Evolutionary conservation across 2,329 filamentous ascomycete genomes (phyloP), one percentile per base, ranked within the genome.

Genomic region (Phaeophleospora eucalypticola): DNA sequence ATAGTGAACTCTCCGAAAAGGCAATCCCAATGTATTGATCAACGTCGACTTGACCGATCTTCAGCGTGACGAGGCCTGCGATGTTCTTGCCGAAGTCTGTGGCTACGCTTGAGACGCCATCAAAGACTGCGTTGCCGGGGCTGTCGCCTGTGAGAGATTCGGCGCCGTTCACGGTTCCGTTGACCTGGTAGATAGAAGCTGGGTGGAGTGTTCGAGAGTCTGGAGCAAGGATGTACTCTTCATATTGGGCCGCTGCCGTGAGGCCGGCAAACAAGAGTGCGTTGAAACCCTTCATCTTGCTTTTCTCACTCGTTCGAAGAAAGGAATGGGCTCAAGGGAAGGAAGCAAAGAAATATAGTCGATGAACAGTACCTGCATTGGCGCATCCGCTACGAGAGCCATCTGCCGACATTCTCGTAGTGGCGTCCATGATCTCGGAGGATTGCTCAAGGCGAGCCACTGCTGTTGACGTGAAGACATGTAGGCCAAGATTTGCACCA

Each of bases 21-120:
- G 69, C 67, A 20, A 73, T 58, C 40, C 70, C 70, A 36, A 73
- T 70, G 53, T 64, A 68, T 40, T 71, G 67, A 27, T 64, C 55
- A 0, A 52, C 46, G 16, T 65, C 66, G 1, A 66, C 60, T 0
- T 58, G 49, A 12, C 63, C 64, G 21, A 72, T 59, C 3, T 55
- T 58, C 21, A 73, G 49, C 2, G 62, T 63, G 1, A 72, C 67
- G 4, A 69, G 47, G 1, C 70, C 70, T 3, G 67, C 70, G 21
- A 73, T 70, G 52, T 72, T 72, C 46, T 68, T 21, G 58, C 63
- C 58, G 42, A 65, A 73, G 54, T 73, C 70, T 42, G 66, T 71
- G 2, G 71, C 67, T 0, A 66, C 68, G 9, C 68, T 63, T 10
- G 70, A 66, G 7, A 58, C 44, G 29, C 59, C 65, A 17, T 63